Evolutionary conservation across 108 stramenopile species (phyloP).

Genomic region (Seminavis robusta): DNA sequence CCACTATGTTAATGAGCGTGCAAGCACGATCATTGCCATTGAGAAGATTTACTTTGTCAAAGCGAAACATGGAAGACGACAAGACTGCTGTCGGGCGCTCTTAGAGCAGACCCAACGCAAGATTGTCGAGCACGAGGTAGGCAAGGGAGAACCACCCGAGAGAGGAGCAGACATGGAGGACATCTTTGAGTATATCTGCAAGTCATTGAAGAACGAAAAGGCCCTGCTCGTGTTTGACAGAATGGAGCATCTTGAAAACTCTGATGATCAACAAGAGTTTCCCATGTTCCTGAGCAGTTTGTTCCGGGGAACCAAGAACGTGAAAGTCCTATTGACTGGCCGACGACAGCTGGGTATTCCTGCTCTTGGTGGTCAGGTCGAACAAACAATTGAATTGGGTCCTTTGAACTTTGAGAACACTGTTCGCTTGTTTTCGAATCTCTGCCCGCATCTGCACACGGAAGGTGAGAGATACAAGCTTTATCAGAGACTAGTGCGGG

Average conservation of each 20-base stretch:
- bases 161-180: conserved; percentile 45
- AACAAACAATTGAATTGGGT: conserved; percentile 50
- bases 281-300: conserved; percentile 59
- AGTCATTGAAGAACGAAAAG: conserved; percentile 41
- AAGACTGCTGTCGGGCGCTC: conserved; percentile 22
- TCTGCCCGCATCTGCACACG: conserved; percentile 72
- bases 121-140: no score
- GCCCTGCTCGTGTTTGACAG: conserved; percentile 72
- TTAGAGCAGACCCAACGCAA: no score
- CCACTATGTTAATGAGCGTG: conserved; percentile 76
- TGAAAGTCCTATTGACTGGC: conserved; percentile 54
- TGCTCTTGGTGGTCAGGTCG: conserved; percentile 53
- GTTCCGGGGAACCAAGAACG: conserved; percentile 58
- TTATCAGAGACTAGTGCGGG: conserved; percentile 22
- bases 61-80: conserved; percentile 34
- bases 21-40: conserved; percentile 42
- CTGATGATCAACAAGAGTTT: conserved; percentile 52
- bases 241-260: conserved; percentile 45
- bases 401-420: conserved; percentile 57
- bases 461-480: conserved; percentile 50
- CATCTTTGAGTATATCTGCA: conserved; percentile 32
- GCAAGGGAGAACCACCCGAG: no score
- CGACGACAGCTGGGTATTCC: conserved; percentile 34
- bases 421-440: conserved; percentile 60
- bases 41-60: conserved; percentile 54